Conservation (phyloP, 768 basidiomycete species). For the Chlorophyllum brunneum region DNA sequence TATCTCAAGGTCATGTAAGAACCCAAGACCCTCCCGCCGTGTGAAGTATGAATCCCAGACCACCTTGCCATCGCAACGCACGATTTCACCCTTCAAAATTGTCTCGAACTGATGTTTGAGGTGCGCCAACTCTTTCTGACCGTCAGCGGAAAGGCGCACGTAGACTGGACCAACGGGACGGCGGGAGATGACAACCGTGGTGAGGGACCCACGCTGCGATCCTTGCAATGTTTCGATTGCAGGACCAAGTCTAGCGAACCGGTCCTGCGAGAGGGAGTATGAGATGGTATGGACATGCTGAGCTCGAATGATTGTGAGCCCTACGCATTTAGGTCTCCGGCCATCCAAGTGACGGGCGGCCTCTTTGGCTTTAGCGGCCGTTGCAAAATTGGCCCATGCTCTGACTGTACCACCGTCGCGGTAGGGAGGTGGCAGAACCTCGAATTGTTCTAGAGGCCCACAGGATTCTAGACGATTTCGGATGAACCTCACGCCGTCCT, state of each 20-base stretch:
- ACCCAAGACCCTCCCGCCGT: constrained; percentile 34
- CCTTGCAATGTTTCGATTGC: constrained; percentile 46
- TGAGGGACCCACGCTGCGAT: constrained; percentile 27
- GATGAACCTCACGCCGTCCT: constrained; percentile 33
- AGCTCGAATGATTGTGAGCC: constrained; percentile 43
- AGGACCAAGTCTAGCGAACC: constrained; percentile 34
- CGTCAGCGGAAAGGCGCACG: constrained; percentile 49
- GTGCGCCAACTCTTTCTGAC: constrained; percentile 43
- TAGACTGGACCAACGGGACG: constrained; percentile 21
- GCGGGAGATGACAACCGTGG: constrained; percentile 18
- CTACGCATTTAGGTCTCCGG: constrained; percentile 41
- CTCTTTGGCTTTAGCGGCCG: constrained; percentile 45
- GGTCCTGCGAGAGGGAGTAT: constrained; percentile 35
- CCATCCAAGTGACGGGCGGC: constrained; percentile 47
- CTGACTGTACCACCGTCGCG: constrained; percentile 45
- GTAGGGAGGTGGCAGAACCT: constrained; percentile 40
- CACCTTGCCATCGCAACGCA: constrained; percentile 45
- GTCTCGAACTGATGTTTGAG: constrained; percentile 61
- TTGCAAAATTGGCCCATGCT: constrained; percentile 54
- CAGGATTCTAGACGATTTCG: constrained; percentile 22
- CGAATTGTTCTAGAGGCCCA: constrained; percentile 26
- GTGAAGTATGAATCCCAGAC: constrained; percentile 68
- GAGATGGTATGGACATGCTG: constrained; percentile 50
- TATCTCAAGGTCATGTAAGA: constrained; percentile 40
- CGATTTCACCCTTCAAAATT: constrained; percentile 57